Evolutionary conservation across 73 alveolate genomes (phyloP).

Genomic region (Symbiodinium natans): DNA sequence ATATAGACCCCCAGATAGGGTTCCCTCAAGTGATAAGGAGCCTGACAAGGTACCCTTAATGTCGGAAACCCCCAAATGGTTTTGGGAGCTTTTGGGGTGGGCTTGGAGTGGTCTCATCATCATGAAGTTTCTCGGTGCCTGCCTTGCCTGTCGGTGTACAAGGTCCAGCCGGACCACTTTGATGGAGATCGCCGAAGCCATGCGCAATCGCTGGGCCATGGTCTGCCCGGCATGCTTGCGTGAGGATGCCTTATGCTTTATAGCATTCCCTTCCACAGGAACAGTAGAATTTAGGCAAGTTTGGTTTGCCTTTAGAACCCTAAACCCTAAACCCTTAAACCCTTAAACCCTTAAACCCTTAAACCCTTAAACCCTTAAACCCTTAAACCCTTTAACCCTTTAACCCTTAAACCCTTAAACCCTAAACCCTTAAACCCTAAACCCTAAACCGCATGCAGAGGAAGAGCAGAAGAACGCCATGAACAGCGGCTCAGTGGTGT

Average conservation of each 20-base stretch:
- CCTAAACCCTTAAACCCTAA: neutral
- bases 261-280: neutral
- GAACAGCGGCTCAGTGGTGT: conserved; percentile 38
- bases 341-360: too few species aligned
- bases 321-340: too few species aligned
- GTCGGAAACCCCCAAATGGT: too few species aligned
- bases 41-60: too few species aligned
- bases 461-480: conserved; percentile 27
- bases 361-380: neutral
- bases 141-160: too few species aligned
- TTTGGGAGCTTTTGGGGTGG: too few species aligned
- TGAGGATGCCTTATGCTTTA: neutral
- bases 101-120: too few species aligned
- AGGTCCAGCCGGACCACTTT: conserved; percentile 59
- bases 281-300: neutral
- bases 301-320: neutral
- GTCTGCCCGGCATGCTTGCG: neutral
- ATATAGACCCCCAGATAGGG: too few species aligned
- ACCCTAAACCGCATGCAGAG: neutral
- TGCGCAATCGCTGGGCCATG: conserved; percentile 87
- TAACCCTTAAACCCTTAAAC: neutral
- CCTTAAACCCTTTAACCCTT: neutral
- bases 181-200: conserved; percentile 88
- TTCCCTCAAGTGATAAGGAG: too few species aligned
- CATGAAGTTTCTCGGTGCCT: too few species aligned